Evolutionary conservation across 495 filamentous ascomycete species (phyloP).

Genomic region (Penicillium flavigenum): DNA sequence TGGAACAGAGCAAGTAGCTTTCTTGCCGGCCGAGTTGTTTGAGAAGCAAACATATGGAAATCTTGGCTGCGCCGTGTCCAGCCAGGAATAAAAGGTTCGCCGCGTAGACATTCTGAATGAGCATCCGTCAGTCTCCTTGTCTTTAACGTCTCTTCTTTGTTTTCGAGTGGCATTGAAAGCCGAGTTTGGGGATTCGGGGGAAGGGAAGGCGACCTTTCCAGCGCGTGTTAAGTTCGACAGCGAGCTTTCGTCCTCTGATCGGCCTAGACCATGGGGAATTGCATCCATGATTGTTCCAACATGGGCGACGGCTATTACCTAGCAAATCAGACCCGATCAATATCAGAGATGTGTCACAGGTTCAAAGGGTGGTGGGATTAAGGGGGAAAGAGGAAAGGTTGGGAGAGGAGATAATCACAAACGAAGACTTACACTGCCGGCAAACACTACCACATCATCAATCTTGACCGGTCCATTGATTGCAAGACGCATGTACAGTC

Average conservation of each 20-base stretch:
- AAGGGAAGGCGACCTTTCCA: not conserved
- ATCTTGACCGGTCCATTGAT: not conserved
- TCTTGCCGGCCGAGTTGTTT: slow-evolving; percentile 1
- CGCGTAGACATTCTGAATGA: not conserved
- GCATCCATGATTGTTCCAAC: not conserved
- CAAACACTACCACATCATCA: not conserved
- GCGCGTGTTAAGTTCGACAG: not conserved
- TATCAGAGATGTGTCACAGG: not conserved
- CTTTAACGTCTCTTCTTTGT: not conserved
- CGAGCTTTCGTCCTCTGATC: not conserved
- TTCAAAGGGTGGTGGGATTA: not conserved
- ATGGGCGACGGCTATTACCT: not conserved
- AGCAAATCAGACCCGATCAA: not conserved
- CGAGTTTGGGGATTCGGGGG: not conserved
- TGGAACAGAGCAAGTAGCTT: not conserved
- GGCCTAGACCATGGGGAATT: not conserved
- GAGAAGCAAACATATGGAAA: slow-evolving; percentile 9
- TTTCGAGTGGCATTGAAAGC: not conserved
- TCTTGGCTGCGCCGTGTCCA: slow-evolving; percentile 6
- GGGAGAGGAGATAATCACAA: not conserved
- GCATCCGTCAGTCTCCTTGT: not conserved
- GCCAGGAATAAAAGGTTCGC: slow-evolving; percentile 2
- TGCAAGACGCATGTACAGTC: not conserved
- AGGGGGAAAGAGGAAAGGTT: not conserved
- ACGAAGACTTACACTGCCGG: not conserved